Evolutionary conservation across 768 basidiomycete genomes (phyloP).

Genomic region (Cantharellus cinnabarinus): DNA sequence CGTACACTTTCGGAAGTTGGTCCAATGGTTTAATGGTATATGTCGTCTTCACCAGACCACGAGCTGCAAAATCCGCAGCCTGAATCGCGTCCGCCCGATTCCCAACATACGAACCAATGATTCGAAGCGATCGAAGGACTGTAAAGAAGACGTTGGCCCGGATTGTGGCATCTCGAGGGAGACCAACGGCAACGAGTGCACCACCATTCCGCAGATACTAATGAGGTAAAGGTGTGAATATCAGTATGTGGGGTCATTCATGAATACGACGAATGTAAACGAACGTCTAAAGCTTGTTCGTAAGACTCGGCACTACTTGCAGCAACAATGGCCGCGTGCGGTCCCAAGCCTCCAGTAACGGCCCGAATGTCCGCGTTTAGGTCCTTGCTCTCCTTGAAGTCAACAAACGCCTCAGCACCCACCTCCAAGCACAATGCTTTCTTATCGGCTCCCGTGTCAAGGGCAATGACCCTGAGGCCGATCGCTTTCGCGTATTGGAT

Average conservation of each 20-base stretch:
- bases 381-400: constrained; percentile 49
- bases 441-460: constrained; percentile 62
- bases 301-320: constrained; percentile 21
- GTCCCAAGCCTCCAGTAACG: constrained; percentile 34
- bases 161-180: constrained; percentile 34
- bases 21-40: constrained; percentile 27
- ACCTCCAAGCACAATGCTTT: constrained; percentile 18
- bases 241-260: no score
- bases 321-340: constrained; percentile 31
- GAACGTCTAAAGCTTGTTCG: constrained; percentile 24
- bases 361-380: constrained; percentile 43
- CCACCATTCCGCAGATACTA: constrained; percentile 17
- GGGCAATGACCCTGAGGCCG: constrained; percentile 62
- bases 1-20: constrained; percentile 17
- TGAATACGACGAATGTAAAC: constrained; percentile 33
- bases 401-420: constrained; percentile 22
- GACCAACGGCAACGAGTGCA: constrained; percentile 57
- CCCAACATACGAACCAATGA: constrained; percentile 26
- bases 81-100: constrained; percentile 74
- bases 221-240: no score
- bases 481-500: constrained; percentile 63
- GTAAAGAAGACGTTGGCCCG: constrained; percentile 13
- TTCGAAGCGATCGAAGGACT: constrained; percentile 17
- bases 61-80: constrained; percentile 53
- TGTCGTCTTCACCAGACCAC: constrained; percentile 46